These are phyloP conservation scores for Podospora pseudocomata DNA, from an alignment of 495 filamentous ascomycete genomes.

Conservation along the genomic window DNA sequence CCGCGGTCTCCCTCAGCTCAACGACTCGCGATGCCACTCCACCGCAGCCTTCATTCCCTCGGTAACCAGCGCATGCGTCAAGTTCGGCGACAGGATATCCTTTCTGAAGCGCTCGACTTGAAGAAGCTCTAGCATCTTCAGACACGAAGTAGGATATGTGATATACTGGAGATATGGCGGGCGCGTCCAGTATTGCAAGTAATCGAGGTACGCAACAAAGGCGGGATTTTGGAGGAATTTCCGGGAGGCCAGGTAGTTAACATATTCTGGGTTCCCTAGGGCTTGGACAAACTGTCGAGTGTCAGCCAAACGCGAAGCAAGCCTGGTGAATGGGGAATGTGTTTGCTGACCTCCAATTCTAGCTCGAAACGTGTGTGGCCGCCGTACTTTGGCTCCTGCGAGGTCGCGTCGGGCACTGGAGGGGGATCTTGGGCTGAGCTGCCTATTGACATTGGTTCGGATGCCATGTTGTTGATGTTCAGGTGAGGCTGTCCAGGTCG, in stretches of 20 bases:
- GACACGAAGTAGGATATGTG: slow-evolving; percentile 75
- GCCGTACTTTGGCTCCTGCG: slow-evolving; percentile 52
- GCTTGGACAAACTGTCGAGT: slow-evolving; percentile 70
- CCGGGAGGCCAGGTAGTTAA: slow-evolving; percentile 74
- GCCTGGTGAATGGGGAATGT: background rate
- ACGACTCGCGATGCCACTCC: slow-evolving; percentile 43
- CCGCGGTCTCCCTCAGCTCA: slow-evolving; percentile 12
- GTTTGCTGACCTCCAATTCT: slow-evolving; percentile 60
- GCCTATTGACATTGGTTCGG: slow-evolving; percentile 32
- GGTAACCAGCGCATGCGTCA: slow-evolving; percentile 59
- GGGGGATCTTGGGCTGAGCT: slow-evolving; percentile 32
- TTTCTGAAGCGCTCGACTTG: slow-evolving; percentile 79
- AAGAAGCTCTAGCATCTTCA: slow-evolving; percentile 75
- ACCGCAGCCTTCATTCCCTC: slow-evolving; percentile 52
- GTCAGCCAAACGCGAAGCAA: background rate
- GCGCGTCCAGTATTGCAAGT: slow-evolving; percentile 78
- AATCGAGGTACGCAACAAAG: slow-evolving; percentile 77
- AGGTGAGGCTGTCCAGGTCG: background rate
- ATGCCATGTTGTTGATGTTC: slow-evolving; percentile 20
- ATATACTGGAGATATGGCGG: slow-evolving; percentile 82
- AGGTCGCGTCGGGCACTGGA: slow-evolving; percentile 18
- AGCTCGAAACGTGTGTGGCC: slow-evolving; percentile 70
- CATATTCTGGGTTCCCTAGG: slow-evolving; percentile 80
- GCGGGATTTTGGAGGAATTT: slow-evolving; percentile 57
- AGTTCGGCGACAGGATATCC: slow-evolving; percentile 73